Base-by-base conservation (phyloP, 2,329 filamentous ascomycete species). In the Colletotrichum spinosum region DNA sequence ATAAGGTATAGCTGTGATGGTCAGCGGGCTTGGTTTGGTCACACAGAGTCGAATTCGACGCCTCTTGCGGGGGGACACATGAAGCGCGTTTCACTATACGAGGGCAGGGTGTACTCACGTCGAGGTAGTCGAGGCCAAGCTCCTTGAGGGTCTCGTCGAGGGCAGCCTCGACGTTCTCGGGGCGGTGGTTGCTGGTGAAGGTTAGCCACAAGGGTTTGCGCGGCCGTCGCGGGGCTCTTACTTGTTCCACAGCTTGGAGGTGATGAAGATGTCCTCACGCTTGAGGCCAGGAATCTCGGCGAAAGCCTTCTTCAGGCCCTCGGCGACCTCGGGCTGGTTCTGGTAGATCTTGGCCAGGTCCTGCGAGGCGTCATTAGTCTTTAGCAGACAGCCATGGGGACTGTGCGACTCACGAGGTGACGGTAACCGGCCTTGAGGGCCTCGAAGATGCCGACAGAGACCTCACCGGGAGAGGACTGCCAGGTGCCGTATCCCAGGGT, bases 241-340 rank as follows among this genome's bases (percentile, higher is more conserved):
- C 71, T 89, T 89, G 70, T 83, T 84, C 81, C 81, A 84, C 37
- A 92, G 83, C 83, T 92, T 92, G 69, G 88, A 90, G 60, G 90
- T 92, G 71, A 88, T 79, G 79, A 86, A 88, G 74, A 88, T 83
- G 69, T 88, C 90, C 69, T 83, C 78, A 12, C 85, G 82, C 71
- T 84, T 81, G 25, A 88, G 79, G 46, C 83, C 84, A 11, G 82
- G 80, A 65, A 86, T 78, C 54, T 83, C 80, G 7, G 73, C 73
- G 34, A 80, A 69, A 49, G 80, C 80, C 71, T 77, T 77, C 74
- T 81, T 81, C 71, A 89, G 84, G 39, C 85, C 86, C 70, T 83
- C 74, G 39, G 84, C 86, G 39, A 88, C 85, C 73, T 88, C 86
- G 12, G 75, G 75, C 77, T 88, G 89, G 78, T 92, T 92, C 76